Percentiles rank a stretch among this genome's conserved stretches.
Conservation (phyloP, 2,329 filamentous ascomycete genomes). For the Chalara sp. region DNA sequence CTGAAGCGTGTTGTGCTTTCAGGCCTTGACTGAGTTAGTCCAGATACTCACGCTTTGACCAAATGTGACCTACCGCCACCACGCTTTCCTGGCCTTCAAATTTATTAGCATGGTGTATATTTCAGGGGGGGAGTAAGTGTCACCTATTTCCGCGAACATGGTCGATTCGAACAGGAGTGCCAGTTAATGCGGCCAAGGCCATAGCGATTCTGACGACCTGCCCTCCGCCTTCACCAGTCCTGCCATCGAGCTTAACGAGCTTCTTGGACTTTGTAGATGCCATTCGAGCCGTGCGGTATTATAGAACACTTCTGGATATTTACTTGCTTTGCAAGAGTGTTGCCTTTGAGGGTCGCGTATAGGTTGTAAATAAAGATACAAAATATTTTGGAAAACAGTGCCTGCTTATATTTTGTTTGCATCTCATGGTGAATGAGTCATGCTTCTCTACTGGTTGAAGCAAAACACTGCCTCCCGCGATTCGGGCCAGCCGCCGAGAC, state of each 20-base stretch:
- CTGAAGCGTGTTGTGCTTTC: conserved; percentile 53
- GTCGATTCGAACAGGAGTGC: conserved; percentile 44
- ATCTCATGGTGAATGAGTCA: no score
- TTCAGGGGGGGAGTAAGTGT: background rate
- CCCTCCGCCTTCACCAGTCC: conserved; percentile 54
- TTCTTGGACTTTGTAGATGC: no score
- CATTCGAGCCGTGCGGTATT: no score
- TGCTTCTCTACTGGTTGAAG: no score
- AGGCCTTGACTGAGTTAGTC: conserved; percentile 37
- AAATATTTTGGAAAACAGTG: background rate
- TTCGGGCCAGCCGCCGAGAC: no score
- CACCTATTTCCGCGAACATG: conserved; percentile 49
- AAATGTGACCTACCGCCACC: conserved; percentile 15
- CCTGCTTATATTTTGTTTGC: background rate
- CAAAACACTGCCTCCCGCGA: no score
- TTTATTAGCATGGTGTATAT: background rate
- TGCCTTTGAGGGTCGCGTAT: no score
- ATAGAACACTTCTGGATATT: background rate
- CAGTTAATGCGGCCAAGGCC: conserved; percentile 47
- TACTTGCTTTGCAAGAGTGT: background rate
- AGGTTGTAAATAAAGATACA: background rate
- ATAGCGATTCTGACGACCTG: conserved; percentile 53
- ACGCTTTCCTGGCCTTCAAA: conserved; percentile 10
- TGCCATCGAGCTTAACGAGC: conserved; percentile 45
- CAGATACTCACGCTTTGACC: no score